Conservation (phyloP, 108 stramenopile species). For the Skeletonema tropicum region DNA sequence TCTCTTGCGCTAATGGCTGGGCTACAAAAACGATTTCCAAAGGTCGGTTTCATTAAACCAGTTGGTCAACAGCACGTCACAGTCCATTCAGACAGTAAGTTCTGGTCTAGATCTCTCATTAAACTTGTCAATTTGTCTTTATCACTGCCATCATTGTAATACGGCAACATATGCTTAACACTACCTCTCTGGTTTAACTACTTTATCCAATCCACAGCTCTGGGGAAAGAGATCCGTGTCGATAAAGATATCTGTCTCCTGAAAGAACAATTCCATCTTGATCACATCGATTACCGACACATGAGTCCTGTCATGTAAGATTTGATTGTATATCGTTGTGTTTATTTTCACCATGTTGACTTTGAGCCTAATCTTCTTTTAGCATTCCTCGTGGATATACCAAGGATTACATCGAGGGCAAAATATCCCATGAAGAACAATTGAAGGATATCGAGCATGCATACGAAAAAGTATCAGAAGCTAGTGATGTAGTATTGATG, state of each 20-base stretch:
- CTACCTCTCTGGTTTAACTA: too few relatives aligned
- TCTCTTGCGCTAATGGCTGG: slow-evolving; percentile 90
- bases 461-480: slow-evolving; percentile 55
- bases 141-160: too few relatives aligned
- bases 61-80: slow-evolving; percentile 92
- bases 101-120: too few relatives aligned
- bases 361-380: too few relatives aligned
- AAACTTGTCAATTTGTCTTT: too few relatives aligned
- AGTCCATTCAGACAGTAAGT: slow-evolving; percentile 35
- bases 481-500: slow-evolving; percentile 74
- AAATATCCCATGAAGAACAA: slow-evolving; percentile 73
- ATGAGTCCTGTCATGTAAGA: slow-evolving; percentile 90
- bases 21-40: slow-evolving; percentile 85
- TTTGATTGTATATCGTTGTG: too few relatives aligned
- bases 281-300: slow-evolving; percentile 87
- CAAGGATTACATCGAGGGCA: slow-evolving; percentile 87
- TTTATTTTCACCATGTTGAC: too few relatives aligned
- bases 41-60: slow-evolving; percentile 95
- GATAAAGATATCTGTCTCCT: slow-evolving; percentile 94
- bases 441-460: slow-evolving; percentile 61
- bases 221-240: slow-evolving; percentile 75
- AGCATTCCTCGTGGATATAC: slow-evolving; percentile 93
- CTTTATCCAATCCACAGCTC: not conserved
- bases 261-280: slow-evolving; percentile 86
- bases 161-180: too few relatives aligned